phyloP scores from a whole-genome alignment of 2,329 filamentous ascomycete genomes.

The Ascochyta koolunga region DNA sequence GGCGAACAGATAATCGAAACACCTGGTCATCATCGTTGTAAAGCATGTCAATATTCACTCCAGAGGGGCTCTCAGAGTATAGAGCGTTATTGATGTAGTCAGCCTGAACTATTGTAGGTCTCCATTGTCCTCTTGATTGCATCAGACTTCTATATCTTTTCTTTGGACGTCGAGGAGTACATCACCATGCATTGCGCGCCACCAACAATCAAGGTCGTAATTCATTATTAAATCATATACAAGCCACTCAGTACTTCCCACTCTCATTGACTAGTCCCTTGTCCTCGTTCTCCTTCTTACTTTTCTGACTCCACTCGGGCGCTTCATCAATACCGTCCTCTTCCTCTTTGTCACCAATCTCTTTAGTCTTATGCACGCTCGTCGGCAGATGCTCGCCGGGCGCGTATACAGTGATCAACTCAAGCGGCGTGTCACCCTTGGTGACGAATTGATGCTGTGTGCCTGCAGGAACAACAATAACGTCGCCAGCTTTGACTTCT shows the following conservation, averaged over 20 bases:
- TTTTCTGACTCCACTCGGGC: constrained; percentile 63
- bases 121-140: no score
- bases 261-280: constrained; percentile 59
- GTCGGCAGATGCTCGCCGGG: constrained; percentile 67
- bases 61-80: no score
- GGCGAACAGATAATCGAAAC: no score
- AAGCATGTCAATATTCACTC: no score
- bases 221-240: background rate
- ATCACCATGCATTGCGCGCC: no score
- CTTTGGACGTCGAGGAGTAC: no score
- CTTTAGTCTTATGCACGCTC: constrained; percentile 67
- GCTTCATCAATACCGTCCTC: constrained; percentile 66
- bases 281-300: constrained; percentile 64
- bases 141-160: no score
- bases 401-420: constrained; percentile 67
- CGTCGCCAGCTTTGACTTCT: constrained; percentile 60
- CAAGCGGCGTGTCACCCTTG: constrained; percentile 63
- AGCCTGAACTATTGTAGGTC: no score
- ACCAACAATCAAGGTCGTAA: background rate
- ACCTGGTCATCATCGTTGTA: no score
- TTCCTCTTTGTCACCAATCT: constrained; percentile 66
- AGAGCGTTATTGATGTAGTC: no score
- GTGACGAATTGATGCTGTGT: constrained; percentile 72
- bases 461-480: constrained; percentile 68
- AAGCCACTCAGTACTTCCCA: constrained; percentile 33